A percentile compares a stretch with the other conserved stretches of the same genome.
Conservation (phyloP, 208 protist species). For the Trypanosoma conorhini region DNA sequence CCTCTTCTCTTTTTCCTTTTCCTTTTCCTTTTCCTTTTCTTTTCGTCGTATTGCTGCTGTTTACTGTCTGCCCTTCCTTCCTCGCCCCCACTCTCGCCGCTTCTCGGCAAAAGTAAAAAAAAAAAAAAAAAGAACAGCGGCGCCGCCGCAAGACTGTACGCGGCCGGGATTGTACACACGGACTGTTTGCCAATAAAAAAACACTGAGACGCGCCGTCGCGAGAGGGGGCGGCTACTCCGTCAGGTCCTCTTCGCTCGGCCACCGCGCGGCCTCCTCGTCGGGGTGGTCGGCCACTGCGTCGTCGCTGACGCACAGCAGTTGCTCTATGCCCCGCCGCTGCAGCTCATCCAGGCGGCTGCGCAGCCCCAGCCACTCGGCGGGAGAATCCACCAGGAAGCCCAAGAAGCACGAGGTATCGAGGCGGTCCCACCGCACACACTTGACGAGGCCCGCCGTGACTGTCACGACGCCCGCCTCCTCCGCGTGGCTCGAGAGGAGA, state of each 20-base stretch:
- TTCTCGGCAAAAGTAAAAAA: neutral
- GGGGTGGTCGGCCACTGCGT: neutral
- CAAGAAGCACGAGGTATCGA: constrained; percentile 73
- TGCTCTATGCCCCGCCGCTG: constrained; percentile 2
- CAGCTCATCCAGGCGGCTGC: constrained; percentile 23
- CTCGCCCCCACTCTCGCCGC: too few species aligned
- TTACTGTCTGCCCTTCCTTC: too few species aligned
- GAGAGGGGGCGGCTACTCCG: neutral
- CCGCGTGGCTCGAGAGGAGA: constrained; percentile 25
- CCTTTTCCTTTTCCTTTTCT: too few species aligned
- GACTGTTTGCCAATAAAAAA: neutral
- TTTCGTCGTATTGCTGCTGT: too few species aligned
- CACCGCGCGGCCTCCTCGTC: constrained; percentile 3
- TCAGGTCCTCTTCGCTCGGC: constrained; percentile 11
- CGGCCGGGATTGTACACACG: neutral
- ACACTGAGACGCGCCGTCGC: neutral
- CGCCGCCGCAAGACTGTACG: neutral
- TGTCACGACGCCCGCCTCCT: constrained; percentile 28
- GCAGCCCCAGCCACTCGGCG: constrained; percentile 44
- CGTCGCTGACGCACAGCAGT: constrained; percentile 11
- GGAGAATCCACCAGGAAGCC: constrained; percentile 50
- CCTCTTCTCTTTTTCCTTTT: too few species aligned
- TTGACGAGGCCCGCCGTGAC: constrained; percentile 42
- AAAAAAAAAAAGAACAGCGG: constrained; percentile 1
- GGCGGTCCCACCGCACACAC: constrained; percentile 51